Base-by-base conservation (phyloP, 805 yeast species). In the Jamesozyma gamospora region DNA sequence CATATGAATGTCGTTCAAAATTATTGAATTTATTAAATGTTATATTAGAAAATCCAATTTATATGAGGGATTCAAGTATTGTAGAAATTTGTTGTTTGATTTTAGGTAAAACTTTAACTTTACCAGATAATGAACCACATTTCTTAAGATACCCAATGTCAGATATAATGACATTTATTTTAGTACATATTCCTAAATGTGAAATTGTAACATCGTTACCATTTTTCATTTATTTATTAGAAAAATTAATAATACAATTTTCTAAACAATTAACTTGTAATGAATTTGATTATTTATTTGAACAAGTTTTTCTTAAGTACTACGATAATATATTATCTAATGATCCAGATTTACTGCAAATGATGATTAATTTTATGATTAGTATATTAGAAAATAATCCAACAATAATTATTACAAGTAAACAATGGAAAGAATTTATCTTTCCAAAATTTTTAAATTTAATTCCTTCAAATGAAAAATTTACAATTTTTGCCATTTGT, bases 11-110 rank as follows among this genome's bases (percentile, higher is more conserved):
- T 15, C 74, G 75, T 43, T 43, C 54, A 4, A 58, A 64, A 40
- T 57, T 77, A 1, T 52, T 81, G 2, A 52, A 61, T 11, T 53
- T 64, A 14, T 67, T 74, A 39, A 64, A 77, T 0, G 51, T 69
- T 29, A 60, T 66, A 2, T 29, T 56, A 17, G 31, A 50, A 2
- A 61, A 58, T 40, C 59, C 52, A 1, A 54, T 55, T 1, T 64
- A 70, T 32, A 53, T 65, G 1, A 58, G 63, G 7, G 75, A 71
- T 41, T 51, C 75, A 0, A 65, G 68, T 4, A 62, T 82, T 2
- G 71, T 81, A 5, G 92, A 83, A 47, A 72, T 70, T 21, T 70
- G 82, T 21, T 75, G 86, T 42, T 63, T 67, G 6, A 71, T 86
- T 2, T 67, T 85, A 18, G 64, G 64, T 18, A 59, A 56, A 32